phyloP scores from a whole-genome alignment of 805 yeast genomes.

The Hermanozyma aechmeae region DNA sequence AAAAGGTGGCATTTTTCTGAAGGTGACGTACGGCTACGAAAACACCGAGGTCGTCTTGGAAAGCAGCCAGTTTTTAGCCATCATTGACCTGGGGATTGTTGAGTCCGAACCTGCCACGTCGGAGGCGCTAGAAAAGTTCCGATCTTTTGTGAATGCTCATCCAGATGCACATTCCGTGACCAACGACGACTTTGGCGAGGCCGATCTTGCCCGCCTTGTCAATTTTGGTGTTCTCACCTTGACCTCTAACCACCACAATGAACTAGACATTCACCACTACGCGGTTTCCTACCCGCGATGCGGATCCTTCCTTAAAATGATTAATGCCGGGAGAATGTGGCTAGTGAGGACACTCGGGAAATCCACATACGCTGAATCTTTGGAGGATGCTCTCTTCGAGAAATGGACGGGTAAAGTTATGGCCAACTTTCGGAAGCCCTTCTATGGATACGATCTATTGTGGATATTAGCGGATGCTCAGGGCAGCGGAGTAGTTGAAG shows the following conservation, averaged over 20 bases:
- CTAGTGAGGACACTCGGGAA: slow-evolving; percentile 29
- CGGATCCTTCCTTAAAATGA: slow-evolving; percentile 38
- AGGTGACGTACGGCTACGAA: slow-evolving; percentile 33
- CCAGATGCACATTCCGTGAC: slow-evolving; percentile 21
- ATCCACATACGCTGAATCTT: slow-evolving; percentile 31
- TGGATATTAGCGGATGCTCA: slow-evolving; percentile 44
- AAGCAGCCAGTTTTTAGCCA: slow-evolving; percentile 12
- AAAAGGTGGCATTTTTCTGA: slow-evolving; percentile 9
- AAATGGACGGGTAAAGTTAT: slow-evolving; percentile 38
- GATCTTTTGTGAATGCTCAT: slow-evolving; percentile 11
- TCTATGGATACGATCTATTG: slow-evolving; percentile 39
- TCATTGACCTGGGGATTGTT: slow-evolving; percentile 9
- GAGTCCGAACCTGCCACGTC: slow-evolving; percentile 2
- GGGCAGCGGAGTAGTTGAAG: slow-evolving; percentile 45
- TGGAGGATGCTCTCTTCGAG: slow-evolving; percentile 31
- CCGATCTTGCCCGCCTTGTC: slow-evolving; percentile 24
- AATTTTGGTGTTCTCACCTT: slow-evolving; percentile 35
- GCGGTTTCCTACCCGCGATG: slow-evolving; percentile 40
- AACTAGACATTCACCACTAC: slow-evolving; percentile 30
- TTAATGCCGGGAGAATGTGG: slow-evolving; percentile 36
- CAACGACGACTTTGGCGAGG: slow-evolving; percentile 13
- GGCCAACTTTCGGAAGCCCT: slow-evolving; percentile 35
- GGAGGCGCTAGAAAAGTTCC: slow-evolving; percentile 14
- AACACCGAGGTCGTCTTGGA: slow-evolving; percentile 29
- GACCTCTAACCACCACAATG: slow-evolving; percentile 34